phyloP scores from a whole-genome alignment of 1,284 basidiomycete species.

The Pseudozyma sp. region DNA sequence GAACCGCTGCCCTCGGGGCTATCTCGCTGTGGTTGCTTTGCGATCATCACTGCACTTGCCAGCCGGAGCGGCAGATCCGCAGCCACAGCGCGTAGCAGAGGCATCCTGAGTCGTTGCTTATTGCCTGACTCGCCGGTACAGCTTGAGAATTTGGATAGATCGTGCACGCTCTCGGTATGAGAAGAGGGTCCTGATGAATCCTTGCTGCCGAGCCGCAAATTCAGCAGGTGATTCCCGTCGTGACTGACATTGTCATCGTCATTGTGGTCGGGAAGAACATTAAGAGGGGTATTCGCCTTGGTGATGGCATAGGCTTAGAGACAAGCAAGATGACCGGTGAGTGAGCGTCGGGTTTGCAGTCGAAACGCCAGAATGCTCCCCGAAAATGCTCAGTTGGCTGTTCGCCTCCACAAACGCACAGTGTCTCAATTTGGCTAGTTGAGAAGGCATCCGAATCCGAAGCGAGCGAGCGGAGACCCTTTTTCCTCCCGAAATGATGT shows the following conservation, averaged over 20 bases:
- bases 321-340: no score
- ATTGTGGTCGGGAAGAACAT: neutral
- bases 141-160: neutral
- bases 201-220: neutral
- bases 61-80: constrained; percentile 13
- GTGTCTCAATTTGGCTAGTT: no score
- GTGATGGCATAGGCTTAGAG: no score
- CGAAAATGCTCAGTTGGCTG: no score
- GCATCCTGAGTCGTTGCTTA: constrained; percentile 12
- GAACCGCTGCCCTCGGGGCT: constrained; percentile 69
- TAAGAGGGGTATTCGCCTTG: neutral
- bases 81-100: constrained; percentile 8
- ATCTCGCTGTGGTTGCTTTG: constrained; percentile 16
- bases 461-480: no score
- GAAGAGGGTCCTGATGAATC: no score
- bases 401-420: no score
- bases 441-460: no score
- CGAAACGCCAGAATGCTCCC: no score
- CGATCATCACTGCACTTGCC: constrained; percentile 5
- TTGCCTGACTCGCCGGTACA: neutral
- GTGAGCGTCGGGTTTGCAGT: no score
- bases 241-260: neutral
- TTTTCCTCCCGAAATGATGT: no score
- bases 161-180: no score
- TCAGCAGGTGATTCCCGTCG: neutral